phyloP scores from a whole-genome alignment of 192 early-diverging fungal genomes.

The Coemansia pectinata region DNA sequence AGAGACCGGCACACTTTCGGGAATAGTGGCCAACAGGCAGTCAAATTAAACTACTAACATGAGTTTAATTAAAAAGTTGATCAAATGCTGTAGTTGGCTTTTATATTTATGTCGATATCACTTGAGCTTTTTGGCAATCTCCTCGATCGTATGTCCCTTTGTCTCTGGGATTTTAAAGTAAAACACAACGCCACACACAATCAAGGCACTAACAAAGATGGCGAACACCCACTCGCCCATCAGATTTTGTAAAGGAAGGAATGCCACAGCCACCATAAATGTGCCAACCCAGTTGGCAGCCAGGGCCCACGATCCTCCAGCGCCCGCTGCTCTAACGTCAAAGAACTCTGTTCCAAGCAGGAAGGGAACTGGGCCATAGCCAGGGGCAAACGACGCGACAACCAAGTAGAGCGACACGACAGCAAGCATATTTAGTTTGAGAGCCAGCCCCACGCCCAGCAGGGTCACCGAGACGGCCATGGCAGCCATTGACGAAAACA shows the following conservation, averaged over 20 bases:
- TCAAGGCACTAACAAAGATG: conserved; percentile 38
- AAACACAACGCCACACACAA: conserved; percentile 26
- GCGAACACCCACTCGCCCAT: conserved; percentile 56
- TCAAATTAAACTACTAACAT: too few relatives aligned
- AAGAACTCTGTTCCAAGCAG: conserved; percentile 53
- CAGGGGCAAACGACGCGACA: conserved; percentile 52
- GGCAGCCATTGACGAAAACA: conserved; percentile 64
- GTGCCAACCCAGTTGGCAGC: conserved; percentile 52
- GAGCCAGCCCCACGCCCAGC: conserved; percentile 61
- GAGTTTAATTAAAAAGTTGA: too few relatives aligned
- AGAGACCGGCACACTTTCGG: too few relatives aligned
- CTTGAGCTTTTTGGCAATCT: conserved; percentile 33
- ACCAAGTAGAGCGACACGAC: conserved; percentile 60
- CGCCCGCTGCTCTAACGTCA: conserved; percentile 37
- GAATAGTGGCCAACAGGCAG: too few relatives aligned
- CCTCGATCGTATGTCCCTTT: conserved; percentile 48
- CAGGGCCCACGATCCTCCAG: conserved; percentile 47
- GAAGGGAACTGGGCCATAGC: conserved; percentile 52
- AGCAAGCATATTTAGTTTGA: conserved; percentile 77
- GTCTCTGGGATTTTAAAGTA: conserved; percentile 49
- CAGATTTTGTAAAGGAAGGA: conserved; percentile 38
- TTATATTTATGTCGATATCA: not conserved
- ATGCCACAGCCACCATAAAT: conserved; percentile 42
- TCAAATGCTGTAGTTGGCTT: too few relatives aligned
- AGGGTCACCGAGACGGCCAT: conserved; percentile 66